A percentile compares a stretch with the other conserved stretches of the same genome.
Evolutionary conservation across 371 early-diverging fungal genomes (phyloP).

Genomic region (Lichtheimia hyalospora): DNA sequence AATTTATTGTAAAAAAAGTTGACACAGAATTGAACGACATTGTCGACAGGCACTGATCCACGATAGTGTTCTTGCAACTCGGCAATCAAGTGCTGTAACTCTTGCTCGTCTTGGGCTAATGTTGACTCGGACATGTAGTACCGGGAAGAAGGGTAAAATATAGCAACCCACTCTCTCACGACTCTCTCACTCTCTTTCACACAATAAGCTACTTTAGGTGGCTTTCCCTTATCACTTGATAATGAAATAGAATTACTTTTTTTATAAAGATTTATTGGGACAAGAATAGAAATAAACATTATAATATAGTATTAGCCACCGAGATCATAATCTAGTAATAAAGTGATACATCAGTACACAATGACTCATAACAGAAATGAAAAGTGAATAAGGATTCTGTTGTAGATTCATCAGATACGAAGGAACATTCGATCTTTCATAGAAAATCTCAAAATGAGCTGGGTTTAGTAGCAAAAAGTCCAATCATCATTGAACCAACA

Average conservation of each 20-base stretch:
- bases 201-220: background rate
- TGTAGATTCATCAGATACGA: background rate
- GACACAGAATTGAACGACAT: slow-evolving; percentile 83
- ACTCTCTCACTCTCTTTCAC: background rate
- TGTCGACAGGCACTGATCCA: slow-evolving; percentile 38
- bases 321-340: background rate
- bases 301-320: background rate
- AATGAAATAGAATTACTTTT: background rate
- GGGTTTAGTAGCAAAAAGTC: slow-evolving; percentile 13
- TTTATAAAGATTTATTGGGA: background rate
- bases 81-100: slow-evolving; percentile 18
- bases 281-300: background rate
- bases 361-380: background rate
- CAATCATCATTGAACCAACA: slow-evolving; percentile 7
- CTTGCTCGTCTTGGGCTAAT: background rate
- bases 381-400: background rate
- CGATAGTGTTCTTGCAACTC: slow-evolving; percentile 32
- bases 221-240: background rate
- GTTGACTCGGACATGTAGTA: background rate
- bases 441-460: slow-evolving; percentile 13
- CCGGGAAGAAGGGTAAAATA: background rate
- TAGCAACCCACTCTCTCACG: background rate
- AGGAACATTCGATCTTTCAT: slow-evolving; percentile 12
- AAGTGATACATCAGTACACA: background rate
- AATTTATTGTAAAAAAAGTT: slow-evolving; percentile 72